Base-by-base conservation (phyloP, 2,329 filamentous ascomycete genomes). In the Acrocalymma vagum region DNA sequence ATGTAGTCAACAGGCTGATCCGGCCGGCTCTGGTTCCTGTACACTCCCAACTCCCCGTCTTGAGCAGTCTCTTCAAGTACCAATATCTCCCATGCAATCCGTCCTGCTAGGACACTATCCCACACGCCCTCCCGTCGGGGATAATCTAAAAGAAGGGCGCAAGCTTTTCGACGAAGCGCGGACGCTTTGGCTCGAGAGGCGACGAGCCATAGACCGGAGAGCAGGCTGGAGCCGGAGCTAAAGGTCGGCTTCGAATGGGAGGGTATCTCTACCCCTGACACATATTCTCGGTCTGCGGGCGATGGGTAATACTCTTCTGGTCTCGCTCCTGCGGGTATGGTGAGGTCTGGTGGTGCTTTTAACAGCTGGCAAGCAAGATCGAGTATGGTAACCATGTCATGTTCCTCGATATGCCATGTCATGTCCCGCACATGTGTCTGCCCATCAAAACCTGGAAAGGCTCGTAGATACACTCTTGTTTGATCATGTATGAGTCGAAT, bases 41-140 rank as follows among this genome's bases (percentile, higher is more conserved):
- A 10, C 16, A 42, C 10, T 7, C 51, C 49, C 26, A 49, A 16
- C 20, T 51, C 47, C 8, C 39, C 49, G 20, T 56, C 38, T 10
- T 49, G 31, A 14, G 48, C 54, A 25, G 47, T 47, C 42, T 69
- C 58, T 33, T 69, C 65, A 13, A 67, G 21, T 15, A 27, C 41
- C 42, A 65, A 47, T 5, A 50, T 45, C 32, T 59, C 55, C 32
- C 43, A 48, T 3, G 61, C 65, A 17, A 69, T 52, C 15, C 53
- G 42, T 0, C 63, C 67, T 82, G 82, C 85, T 80, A 89, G 60
- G 76, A 88, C 1, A 80, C 85, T 57, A 81, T 76, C 28, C 68
- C 73, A 62, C 83, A 87, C 2, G 69, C 78, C 14, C 60, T 66
- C 14, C 78, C 82, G 51, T 6, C 64, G 38, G 3, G 65, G 62